Percentiles rank a stretch among this genome's conserved stretches.
These are phyloP conservation scores for Sarocladium brachiariae DNA, from an alignment of 2,329 filamentous ascomycete species.

Conservation along the genomic window DNA sequence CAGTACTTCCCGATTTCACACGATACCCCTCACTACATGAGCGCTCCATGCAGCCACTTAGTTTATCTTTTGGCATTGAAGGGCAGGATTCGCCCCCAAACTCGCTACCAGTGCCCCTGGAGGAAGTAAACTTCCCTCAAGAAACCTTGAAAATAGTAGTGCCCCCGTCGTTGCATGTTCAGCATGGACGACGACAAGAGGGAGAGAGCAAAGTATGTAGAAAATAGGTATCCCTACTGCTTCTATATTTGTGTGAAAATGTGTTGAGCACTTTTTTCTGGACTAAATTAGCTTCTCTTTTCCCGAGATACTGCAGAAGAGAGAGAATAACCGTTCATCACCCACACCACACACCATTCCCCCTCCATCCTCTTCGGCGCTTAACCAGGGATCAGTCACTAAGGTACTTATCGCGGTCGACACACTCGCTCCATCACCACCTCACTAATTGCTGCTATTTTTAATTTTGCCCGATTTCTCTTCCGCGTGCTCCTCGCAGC, in stretches of 20 bases:
- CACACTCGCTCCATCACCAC: not conserved
- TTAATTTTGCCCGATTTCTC: conserved; percentile 12
- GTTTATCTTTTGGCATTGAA: too few relatives aligned
- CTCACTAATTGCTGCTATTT: conserved; percentile 10
- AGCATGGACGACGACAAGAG: not conserved
- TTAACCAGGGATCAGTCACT: conserved; percentile 8
- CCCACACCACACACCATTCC: not conserved
- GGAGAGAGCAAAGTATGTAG: too few relatives aligned
- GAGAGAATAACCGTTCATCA: not conserved
- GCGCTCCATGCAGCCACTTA: too few relatives aligned
- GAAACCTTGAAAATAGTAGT: too few relatives aligned
- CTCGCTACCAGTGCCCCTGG: too few relatives aligned
- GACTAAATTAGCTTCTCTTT: conserved; percentile 7
- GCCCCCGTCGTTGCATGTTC: not conserved
- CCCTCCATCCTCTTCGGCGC: not conserved
- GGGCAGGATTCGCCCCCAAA: too few relatives aligned
- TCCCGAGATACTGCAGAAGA: not conserved
- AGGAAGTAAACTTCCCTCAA: too few relatives aligned
- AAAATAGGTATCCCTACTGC: too few relatives aligned
- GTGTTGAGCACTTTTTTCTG: not conserved
- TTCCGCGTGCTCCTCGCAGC: not conserved
- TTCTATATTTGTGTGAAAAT: conserved; percentile 2
- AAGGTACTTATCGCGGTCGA: too few relatives aligned
- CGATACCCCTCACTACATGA: too few relatives aligned
- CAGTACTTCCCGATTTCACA: too few relatives aligned